phyloP scores from a whole-genome alignment of 768 basidiomycete species.

The Tulasnella sp. region DNA sequence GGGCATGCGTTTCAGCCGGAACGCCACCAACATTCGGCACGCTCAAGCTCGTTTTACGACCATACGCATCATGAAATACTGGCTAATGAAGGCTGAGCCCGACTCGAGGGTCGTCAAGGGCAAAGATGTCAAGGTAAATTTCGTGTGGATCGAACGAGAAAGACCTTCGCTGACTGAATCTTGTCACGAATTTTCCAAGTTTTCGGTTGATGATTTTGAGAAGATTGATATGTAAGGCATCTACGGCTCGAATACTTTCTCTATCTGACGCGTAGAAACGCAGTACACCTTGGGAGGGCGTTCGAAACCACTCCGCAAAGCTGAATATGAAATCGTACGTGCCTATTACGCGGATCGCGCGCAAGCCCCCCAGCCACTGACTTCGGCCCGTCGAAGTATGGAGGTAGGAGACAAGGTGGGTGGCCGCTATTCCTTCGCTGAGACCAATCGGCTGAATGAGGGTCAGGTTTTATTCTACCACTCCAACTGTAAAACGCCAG shows the following conservation, averaged over 20 bases:
- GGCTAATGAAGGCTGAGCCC: conserved; percentile 86
- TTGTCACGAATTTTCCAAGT: conserved; percentile 44
- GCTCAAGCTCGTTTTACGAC: not conserved
- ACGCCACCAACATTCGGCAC: not conserved
- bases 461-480: conserved; percentile 54
- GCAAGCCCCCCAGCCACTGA: not conserved
- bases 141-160: not conserved
- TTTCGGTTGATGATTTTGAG: conserved; percentile 85
- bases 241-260: not conserved
- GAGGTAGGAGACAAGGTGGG: conserved; percentile 63
- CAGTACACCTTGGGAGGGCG: conserved; percentile 84
- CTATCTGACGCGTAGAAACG: not conserved
- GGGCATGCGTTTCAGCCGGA: not conserved
- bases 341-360: not conserved
- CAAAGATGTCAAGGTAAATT: conserved; percentile 70
- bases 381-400: conserved; percentile 43
- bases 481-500: conserved; percentile 79
- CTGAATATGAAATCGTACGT: conserved; percentile 67
- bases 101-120: conserved; percentile 80
- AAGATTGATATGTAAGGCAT: conserved; percentile 34
- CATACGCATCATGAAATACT: conserved; percentile 34
- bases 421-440: not conserved
- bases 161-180: not conserved
- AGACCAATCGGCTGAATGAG: not conserved
- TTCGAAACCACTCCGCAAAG: conserved; percentile 75